phyloP scores from a whole-genome alignment of 352 stramenopile genomes.

The Achlya hypogyna region DNA sequence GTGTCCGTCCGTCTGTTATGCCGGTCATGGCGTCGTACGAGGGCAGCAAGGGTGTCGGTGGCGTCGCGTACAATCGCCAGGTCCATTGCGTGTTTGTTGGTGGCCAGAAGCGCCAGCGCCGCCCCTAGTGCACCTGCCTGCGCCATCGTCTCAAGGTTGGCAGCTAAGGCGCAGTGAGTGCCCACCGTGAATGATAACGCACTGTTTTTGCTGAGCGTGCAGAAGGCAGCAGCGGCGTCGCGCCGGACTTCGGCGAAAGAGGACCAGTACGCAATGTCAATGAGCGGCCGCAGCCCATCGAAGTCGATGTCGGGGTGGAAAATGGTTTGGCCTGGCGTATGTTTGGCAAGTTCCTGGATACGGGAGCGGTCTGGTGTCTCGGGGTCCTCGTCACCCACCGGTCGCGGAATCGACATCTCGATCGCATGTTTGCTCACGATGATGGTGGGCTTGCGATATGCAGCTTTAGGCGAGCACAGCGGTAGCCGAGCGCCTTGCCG shows the following conservation, averaged over 20 bases:
- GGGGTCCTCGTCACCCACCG: neutral
- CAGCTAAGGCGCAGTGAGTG: slow-evolving; percentile 22
- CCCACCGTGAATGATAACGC: neutral
- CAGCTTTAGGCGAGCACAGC: neutral
- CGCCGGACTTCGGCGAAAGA: slow-evolving; percentile 70
- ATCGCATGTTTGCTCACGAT: neutral
- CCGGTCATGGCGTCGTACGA: no score
- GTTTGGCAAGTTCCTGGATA: neutral
- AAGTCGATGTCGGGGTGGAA: slow-evolving; percentile 45
- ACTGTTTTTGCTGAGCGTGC: slow-evolving; percentile 68
- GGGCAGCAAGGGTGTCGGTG: slow-evolving; percentile 44
- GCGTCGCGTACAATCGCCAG: slow-evolving; percentile 52
- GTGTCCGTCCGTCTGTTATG: slow-evolving; percentile 3
- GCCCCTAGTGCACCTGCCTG: slow-evolving; percentile 61
- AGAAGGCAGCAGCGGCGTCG: slow-evolving; percentile 61
- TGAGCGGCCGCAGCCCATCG: slow-evolving; percentile 59
- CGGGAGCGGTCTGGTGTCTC: neutral
- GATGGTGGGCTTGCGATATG: neutral
- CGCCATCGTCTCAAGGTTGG: slow-evolving; percentile 60
- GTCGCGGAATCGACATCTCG: neutral
- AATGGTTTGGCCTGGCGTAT: neutral
- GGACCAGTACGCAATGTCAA: slow-evolving; percentile 85
- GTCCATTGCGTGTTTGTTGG: slow-evolving; percentile 42
- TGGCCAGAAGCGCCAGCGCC: slow-evolving; percentile 61
- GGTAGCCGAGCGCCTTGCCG: neutral